Percentiles rank a stretch among this genome's conserved stretches.
Evolutionary conservation across 106 monocot species (phyloP).

Genomic region (Allium sativum): DNA sequence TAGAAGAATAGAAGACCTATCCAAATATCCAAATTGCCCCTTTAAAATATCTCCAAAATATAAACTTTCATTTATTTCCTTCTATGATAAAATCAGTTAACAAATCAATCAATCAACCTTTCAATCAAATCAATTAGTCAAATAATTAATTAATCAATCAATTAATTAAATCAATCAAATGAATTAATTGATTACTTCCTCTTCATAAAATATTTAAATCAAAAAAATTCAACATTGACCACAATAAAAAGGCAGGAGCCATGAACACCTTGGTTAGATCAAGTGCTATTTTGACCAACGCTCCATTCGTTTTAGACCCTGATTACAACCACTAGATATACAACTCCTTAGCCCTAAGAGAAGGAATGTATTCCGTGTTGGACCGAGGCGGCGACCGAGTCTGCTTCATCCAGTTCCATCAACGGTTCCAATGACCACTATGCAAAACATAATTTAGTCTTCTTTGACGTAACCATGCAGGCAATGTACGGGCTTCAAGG

Average conservation of each 20-base stretch:
- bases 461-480: conserved; percentile 91
- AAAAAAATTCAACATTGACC: too few species aligned
- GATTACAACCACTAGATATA: conserved; percentile 94
- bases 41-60: too few species aligned
- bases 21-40: too few species aligned
- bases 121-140: too few species aligned
- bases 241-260: conserved; percentile 99
- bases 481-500: conserved; percentile 97
- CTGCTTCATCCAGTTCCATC: conserved; percentile 91
- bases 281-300: conserved; percentile 93
- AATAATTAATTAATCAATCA: too few species aligned
- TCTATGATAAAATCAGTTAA: too few species aligned
- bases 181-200: too few species aligned
- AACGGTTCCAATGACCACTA: conserved; percentile 87
- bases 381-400: conserved; percentile 88
- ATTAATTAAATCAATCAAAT: too few species aligned
- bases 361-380: conserved; percentile 97
- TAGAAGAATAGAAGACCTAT: too few species aligned
- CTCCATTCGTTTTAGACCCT: conserved; percentile 84
- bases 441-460: conserved; percentile 93
- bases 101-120: too few species aligned
- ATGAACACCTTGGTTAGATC: conserved; percentile 92
- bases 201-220: too few species aligned
- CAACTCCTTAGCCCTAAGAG: conserved; percentile 76
- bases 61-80: too few species aligned